Conservation (phyloP, 1,284 basidiomycete species). For the Ustilago trichophora region DNA sequence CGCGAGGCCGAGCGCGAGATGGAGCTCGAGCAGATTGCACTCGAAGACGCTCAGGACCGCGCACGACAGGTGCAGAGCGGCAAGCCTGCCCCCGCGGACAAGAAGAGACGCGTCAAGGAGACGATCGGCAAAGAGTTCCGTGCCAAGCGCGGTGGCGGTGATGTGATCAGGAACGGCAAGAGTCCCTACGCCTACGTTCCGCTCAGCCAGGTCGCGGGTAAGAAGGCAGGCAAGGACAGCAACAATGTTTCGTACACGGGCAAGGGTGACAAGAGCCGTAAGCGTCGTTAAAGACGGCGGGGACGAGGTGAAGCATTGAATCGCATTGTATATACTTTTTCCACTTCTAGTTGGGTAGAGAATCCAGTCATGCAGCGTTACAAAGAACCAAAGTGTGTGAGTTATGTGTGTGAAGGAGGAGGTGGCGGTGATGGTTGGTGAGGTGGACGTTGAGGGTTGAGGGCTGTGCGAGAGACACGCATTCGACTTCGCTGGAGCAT, state of each 20-base stretch:
- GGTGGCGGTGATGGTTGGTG: conserved; percentile 10
- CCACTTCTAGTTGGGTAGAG: too few relatives aligned
- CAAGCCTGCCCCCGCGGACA: conserved; percentile 14
- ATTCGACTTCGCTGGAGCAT: conserved; percentile 34
- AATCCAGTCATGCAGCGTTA: too few relatives aligned
- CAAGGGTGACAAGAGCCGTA: conserved; percentile 40
- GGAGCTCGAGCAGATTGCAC: conserved; percentile 49
- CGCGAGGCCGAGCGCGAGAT: conserved; percentile 60
- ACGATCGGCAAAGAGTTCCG: conserved; percentile 60
- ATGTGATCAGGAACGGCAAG: conserved; percentile 78
- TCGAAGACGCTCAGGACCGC: conserved; percentile 50
- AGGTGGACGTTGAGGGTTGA: conserved; percentile 4
- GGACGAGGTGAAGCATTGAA: not conserved
- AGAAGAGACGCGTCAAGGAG: conserved; percentile 51
- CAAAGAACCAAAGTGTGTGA: too few relatives aligned
- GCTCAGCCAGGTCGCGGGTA: conserved; percentile 56
- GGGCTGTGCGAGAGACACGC: conserved; percentile 19
- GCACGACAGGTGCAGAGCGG: conserved; percentile 34
- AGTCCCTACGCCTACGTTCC: conserved; percentile 88
- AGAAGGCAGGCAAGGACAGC: conserved; percentile 42
- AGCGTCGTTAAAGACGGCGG: conserved; percentile 20
- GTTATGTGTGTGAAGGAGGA: too few relatives aligned
- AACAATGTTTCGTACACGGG: conserved; percentile 47
- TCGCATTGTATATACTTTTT: conserved; percentile 15
- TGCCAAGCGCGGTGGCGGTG: conserved; percentile 58